Evolutionary conservation across 139 green algal genomes (phyloP), one percentile per base, ranked within the genome.

Genomic region (Coccomyxa sp.): DNA sequence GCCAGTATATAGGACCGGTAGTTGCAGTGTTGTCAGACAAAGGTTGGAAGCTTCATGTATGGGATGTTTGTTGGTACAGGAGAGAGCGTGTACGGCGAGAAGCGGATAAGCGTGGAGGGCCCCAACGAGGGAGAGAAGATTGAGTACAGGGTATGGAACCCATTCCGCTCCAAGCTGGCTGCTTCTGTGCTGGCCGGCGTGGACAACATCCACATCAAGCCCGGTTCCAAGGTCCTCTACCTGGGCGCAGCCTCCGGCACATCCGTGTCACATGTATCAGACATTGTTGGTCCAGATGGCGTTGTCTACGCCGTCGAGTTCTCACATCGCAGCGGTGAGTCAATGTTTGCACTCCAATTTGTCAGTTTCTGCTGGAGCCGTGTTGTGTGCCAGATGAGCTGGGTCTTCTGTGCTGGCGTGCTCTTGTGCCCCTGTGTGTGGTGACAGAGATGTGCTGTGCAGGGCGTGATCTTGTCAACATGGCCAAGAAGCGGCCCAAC

Each of bases 101-200:
- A 99, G 92, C 92, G 97, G 67, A 94, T 99, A 75, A 90, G 90
- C 14, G 92, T 98, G 27, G 97, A 99, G 89, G 77, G 45, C 0
- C 31, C 91, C 77, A 88, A 85, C 63, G 91, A 90, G 79, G 92
- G 93, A 14, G 87, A 93, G 59, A 98, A 99, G 92, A 89, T 94
- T 10, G 97, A 99, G 93, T 99, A 99, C 92, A 91, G 97, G 60
- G 96, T 99, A 58, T 99, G 97, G 97, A 99, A 99, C 92, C 97
- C 97, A 58, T 88, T 88, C 85, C 59, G 97, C 58, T 98, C 94
- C 67, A 99, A 99, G 94, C 91, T 99, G 79, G 97, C 97, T 18
- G 97, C 97, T 25, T 94, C 95, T 16, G 95, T 99, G 59, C 90
- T 99, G 51, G 97, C 97, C 59, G 97, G 97, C 79, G 91, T 99